Base-by-base conservation (phyloP, 2,329 filamentous ascomycete species). In the Mariannaea sp. region DNA sequence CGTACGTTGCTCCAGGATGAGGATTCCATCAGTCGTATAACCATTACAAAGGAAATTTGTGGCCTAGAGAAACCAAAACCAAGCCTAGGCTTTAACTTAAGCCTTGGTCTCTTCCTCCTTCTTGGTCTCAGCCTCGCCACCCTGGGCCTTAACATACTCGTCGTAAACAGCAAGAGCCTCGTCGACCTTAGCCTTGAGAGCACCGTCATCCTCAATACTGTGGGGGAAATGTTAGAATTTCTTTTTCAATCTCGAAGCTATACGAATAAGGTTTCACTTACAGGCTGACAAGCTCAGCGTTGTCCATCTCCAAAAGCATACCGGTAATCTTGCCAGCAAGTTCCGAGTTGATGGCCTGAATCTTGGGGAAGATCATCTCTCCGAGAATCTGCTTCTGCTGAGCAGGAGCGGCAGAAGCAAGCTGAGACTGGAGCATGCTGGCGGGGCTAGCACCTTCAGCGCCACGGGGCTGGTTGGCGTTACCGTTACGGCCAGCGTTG, bases 301-400 rank as follows among this genome's bases (percentile, higher is more conserved):
- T 97, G 69, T 97, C 94, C 94, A 99, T 99, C 84, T 99, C 94
- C 68, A 99, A 79, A 68, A 99, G 88, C 94, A 99, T 99, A 78
- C 94, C 94, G 58, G 94, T 99, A 75, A 99, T 97, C 87, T 99
- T 99, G 72, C 94, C 94, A 59, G 94, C 94, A 69, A 99, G 83
- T 68, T 97, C 92, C 56, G 92, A 89, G 80, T 99, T 94, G 77
- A 96, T 87, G 65, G 85, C 86, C 75, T 92, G 87, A 70, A 99
- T 97, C 88, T 97, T 99, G 71, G 94, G 94, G 84, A 97, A 99
- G 67, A 99, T 89, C 66, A 91, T 87, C 80, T 99, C 94, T 74
- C 94, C 94, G 49, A 99, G 86, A 76, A 97, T 90, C 83, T 99
- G 94, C 86, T 99, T 99, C 83, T 97, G 94, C 79, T 96, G 90